Evolutionary conservation across 805 yeast genomes (phyloP).

Genomic region (Zygoascus ofunaensis): DNA sequence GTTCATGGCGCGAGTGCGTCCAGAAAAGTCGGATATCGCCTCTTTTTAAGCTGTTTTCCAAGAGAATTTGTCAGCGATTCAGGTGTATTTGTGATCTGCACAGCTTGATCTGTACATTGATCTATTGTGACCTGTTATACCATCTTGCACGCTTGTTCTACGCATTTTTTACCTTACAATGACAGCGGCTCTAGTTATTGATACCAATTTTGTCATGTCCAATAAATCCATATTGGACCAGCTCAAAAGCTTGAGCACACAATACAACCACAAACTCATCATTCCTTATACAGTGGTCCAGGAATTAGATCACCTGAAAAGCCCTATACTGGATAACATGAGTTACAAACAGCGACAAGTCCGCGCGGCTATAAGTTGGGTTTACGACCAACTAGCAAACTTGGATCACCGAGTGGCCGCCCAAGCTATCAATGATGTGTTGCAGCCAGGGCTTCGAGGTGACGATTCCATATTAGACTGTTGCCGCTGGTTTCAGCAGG

Average conservation of each 20-base stretch:
- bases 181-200: constrained; percentile 48
- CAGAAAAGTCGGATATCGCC: no score
- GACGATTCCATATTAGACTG: constrained; percentile 87
- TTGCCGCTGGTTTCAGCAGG: constrained; percentile 50
- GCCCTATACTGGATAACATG: constrained; percentile 25
- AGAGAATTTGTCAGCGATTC: no score
- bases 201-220: constrained; percentile 74
- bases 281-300: constrained; percentile 62
- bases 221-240: constrained; percentile 53
- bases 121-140: no score
- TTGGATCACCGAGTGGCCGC: constrained; percentile 46
- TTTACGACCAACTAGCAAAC: constrained; percentile 50
- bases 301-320: constrained; percentile 79
- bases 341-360: constrained; percentile 29
- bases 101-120: no score
- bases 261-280: constrained; percentile 44
- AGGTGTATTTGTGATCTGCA: no score
- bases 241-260: constrained; percentile 33
- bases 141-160: no score
- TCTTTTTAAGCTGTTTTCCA: no score
- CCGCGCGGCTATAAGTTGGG: constrained; percentile 72
- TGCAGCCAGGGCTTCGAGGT: constrained; percentile 39
- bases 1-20: no score
- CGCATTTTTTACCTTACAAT: no score
- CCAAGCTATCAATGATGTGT: constrained; percentile 48